Percentiles rank a stretch among this genome's conserved stretches.
These are phyloP conservation scores for Senecio squalidus DNA, from an alignment of 140 eudicot species.

Conservation along the genomic window DNA sequence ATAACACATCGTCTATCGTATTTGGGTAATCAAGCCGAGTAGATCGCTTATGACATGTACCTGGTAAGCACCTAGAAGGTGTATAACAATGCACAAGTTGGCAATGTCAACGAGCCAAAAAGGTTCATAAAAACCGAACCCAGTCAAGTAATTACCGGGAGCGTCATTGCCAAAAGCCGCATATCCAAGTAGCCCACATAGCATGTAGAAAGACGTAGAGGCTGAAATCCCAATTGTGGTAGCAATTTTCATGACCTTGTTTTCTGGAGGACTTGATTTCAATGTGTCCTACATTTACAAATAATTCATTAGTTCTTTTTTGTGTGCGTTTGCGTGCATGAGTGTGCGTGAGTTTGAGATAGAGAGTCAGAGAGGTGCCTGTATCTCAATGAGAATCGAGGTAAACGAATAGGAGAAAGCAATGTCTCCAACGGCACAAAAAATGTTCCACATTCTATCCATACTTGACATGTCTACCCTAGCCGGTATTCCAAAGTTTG, in stretches of 20 bases:
- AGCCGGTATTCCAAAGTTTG: constrained; percentile 24
- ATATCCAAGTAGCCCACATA: constrained; percentile 45
- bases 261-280: constrained; percentile 38
- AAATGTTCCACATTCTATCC: constrained; percentile 45
- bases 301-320: background rate
- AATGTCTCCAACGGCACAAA: constrained; percentile 65
- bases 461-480: constrained; percentile 12
- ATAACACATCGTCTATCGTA: background rate
- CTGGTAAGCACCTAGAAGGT: constrained; percentile 57
- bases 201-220: constrained; percentile 38
- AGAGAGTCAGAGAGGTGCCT: constrained; percentile 7
- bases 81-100: constrained; percentile 45
- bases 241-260: constrained; percentile 40
- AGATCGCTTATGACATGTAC: constrained; percentile 1
- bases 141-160: constrained; percentile 57
- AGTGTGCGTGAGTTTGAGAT: too few species aligned
- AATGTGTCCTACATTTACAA: constrained; percentile 30
- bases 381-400: constrained; percentile 41
- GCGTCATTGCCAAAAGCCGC: constrained; percentile 51
- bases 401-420: constrained; percentile 61
- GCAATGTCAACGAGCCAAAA: constrained; percentile 59
- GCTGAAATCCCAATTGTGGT: constrained; percentile 19
- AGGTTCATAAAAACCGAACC: constrained; percentile 49
- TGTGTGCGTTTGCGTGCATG: too few species aligned
- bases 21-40: background rate